Evolutionary conservation across 2,329 filamentous ascomycete genomes (phyloP).

Genomic region (Ascochyta lentis): DNA sequence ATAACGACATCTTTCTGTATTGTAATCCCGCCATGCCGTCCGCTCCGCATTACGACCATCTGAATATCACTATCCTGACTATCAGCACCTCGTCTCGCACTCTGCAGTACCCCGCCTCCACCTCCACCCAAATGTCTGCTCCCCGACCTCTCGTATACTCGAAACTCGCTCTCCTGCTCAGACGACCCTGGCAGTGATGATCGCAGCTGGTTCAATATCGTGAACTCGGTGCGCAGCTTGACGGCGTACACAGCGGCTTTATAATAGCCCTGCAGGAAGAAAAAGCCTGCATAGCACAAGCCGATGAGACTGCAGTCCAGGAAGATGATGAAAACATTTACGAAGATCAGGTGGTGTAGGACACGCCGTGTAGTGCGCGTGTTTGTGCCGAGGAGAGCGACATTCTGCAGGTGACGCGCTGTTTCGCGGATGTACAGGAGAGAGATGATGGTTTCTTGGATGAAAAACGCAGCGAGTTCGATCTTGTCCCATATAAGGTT

Average conservation of each 20-base stretch:
- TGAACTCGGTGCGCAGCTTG: slow-evolving; percentile 60
- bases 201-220: slow-evolving; percentile 55
- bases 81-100: neutral
- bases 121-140: slow-evolving; percentile 41
- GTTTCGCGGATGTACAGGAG: slow-evolving; percentile 61
- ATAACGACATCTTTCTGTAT: slow-evolving; percentile 18
- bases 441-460: slow-evolving; percentile 47
- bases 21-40: slow-evolving; percentile 13
- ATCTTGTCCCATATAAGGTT: slow-evolving; percentile 47
- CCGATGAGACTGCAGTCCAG: slow-evolving; percentile 50
- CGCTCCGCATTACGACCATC: slow-evolving; percentile 15
- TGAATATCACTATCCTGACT: slow-evolving; percentile 15
- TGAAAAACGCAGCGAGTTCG: slow-evolving; percentile 50
- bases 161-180: slow-evolving; percentile 7
- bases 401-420: slow-evolving; percentile 48
- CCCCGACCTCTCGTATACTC: slow-evolving; percentile 44
- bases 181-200: slow-evolving; percentile 18
- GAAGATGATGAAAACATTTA: slow-evolving; percentile 50
- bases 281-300: slow-evolving; percentile 48
- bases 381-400: slow-evolving; percentile 23
- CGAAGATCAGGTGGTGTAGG: slow-evolving; percentile 46
- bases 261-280: slow-evolving; percentile 49
- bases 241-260: slow-evolving; percentile 52
- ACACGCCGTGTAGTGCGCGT: slow-evolving; percentile 20
- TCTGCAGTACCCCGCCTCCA: slow-evolving; percentile 3